phyloP scores from a whole-genome alignment of 805 yeast species.

The Kazachstania africana region DNA sequence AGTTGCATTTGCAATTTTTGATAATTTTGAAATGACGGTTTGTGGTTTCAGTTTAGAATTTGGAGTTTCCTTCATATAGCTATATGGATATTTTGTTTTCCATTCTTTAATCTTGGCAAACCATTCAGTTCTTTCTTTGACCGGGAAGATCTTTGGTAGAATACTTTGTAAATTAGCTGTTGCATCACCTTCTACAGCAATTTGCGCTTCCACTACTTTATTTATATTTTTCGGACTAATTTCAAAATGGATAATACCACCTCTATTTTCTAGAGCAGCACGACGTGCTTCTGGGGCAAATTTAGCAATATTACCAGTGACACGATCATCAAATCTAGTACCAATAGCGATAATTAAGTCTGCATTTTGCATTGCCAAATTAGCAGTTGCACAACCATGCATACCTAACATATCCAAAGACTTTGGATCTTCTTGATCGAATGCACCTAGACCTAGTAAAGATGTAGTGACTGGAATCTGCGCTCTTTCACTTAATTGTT shows the following conservation, averaged over 20 bases:
- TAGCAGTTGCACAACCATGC: conserved; percentile 96
- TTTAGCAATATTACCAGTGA: conserved; percentile 71
- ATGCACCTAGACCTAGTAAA: conserved; percentile 86
- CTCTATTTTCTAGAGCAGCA: conserved; percentile 80
- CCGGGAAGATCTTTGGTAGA: conserved; percentile 56
- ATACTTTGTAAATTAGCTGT: conserved; percentile 62
- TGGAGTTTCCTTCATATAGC: conserved; percentile 69
- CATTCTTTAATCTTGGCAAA: conserved; percentile 59
- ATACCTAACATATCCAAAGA: conserved; percentile 94
- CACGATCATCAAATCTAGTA: conserved; percentile 97
- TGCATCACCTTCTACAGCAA: conserved; percentile 95
- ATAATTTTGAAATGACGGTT: conserved; percentile 70
- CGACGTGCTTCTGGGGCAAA: conserved; percentile 90
- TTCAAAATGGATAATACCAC: conserved; percentile 96
- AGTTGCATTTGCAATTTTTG: conserved; percentile 47
- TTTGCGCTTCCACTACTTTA: conserved; percentile 93
- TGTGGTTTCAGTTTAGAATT: conserved; percentile 84
- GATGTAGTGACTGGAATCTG: conserved; percentile 94
- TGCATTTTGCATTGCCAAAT: conserved; percentile 85
- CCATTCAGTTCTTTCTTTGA: conserved; percentile 71
- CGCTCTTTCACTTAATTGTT: conserved; percentile 82
- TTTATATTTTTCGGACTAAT: conserved; percentile 94
- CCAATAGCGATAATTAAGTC: conserved; percentile 91
- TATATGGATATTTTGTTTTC: conserved; percentile 80
- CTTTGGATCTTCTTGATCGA: conserved; percentile 83